These are phyloP conservation scores for Chara braunii DNA, from an alignment of 139 green algal species.

Conservation along the genomic window DNA sequence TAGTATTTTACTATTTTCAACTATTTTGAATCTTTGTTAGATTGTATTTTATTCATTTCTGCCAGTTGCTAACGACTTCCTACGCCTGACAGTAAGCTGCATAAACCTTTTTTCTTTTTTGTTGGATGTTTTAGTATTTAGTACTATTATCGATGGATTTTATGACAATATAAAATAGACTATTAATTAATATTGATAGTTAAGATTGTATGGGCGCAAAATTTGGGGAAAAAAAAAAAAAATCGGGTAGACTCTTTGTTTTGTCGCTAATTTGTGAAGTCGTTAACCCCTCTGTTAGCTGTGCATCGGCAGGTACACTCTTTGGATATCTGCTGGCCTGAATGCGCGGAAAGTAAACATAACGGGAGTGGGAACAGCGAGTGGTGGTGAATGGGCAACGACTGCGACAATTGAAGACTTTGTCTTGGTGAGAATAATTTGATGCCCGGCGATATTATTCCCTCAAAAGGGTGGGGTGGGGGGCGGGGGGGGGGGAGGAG, in stretches of 20 bases:
- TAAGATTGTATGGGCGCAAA: too few relatives aligned
- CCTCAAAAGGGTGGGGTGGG: too few relatives aligned
- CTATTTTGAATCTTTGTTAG: too few relatives aligned
- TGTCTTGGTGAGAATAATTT: slow-evolving; percentile 13
- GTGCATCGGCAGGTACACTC: slow-evolving; percentile 10
- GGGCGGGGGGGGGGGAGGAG: too few relatives aligned
- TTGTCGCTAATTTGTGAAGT: slow-evolving; percentile 11
- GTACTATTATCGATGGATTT: too few relatives aligned
- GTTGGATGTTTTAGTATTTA: too few relatives aligned
- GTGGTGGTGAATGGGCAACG: slow-evolving; percentile 24
- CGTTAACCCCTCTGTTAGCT: neutral
- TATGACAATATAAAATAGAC: too few relatives aligned
- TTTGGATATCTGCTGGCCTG: slow-evolving; percentile 26
- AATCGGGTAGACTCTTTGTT: too few relatives aligned
- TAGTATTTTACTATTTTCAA: too few relatives aligned
- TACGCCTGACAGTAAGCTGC: slow-evolving; percentile 63
- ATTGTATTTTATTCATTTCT: slow-evolving; percentile 66
- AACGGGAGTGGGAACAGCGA: neutral
- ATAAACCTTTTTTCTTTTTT: too few relatives aligned
- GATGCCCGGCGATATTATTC: neutral
- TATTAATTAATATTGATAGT: too few relatives aligned
- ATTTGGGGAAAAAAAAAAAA: too few relatives aligned
- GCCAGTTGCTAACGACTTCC: slow-evolving; percentile 69
- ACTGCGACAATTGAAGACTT: slow-evolving; percentile 30
- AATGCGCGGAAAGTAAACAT: slow-evolving; percentile 12